Percentiles rank a stretch among this genome's conserved stretches.
Conservation (phyloP, 305 asterid genomes). For the Fraxinus dipetala region DNA sequence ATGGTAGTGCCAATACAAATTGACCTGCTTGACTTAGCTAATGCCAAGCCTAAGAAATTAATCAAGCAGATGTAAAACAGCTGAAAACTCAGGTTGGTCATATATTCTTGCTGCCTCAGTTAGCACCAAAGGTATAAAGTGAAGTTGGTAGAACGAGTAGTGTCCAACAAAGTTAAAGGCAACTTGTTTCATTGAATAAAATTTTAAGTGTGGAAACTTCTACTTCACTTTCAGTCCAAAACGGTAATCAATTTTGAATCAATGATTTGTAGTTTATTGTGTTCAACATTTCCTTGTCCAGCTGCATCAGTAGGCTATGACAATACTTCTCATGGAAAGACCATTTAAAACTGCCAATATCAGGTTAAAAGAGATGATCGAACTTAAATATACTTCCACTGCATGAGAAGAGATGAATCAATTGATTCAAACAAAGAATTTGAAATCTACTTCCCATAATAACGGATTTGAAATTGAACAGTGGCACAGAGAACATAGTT, state of each 20-base stretch:
- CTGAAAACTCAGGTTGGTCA: neutral
- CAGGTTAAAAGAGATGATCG: neutral
- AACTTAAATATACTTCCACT: neutral
- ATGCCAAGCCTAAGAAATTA: neutral
- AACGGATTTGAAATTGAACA: neutral
- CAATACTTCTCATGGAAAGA: neutral
- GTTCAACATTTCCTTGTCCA: neutral
- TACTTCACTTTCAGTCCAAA: neutral
- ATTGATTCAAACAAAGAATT: neutral
- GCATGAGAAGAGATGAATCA: neutral
- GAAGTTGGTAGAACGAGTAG: neutral
- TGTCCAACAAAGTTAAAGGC: neutral
- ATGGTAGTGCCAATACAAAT: neutral
- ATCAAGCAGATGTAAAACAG: neutral
- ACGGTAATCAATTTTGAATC: neutral
- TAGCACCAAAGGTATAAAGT: neutral
- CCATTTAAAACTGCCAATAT: neutral
- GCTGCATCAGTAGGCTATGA: neutral
- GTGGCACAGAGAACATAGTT: neutral
- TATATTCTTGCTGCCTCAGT: neutral
- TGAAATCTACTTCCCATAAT: neutral
- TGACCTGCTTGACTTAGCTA: neutral
- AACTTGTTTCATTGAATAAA: neutral
- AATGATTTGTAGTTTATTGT: neutral
- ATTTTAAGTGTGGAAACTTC: neutral